Evolutionary conservation across 495 filamentous ascomycete species (phyloP).

Genomic region (Pseudoneurospora amorphoporcata): DNA sequence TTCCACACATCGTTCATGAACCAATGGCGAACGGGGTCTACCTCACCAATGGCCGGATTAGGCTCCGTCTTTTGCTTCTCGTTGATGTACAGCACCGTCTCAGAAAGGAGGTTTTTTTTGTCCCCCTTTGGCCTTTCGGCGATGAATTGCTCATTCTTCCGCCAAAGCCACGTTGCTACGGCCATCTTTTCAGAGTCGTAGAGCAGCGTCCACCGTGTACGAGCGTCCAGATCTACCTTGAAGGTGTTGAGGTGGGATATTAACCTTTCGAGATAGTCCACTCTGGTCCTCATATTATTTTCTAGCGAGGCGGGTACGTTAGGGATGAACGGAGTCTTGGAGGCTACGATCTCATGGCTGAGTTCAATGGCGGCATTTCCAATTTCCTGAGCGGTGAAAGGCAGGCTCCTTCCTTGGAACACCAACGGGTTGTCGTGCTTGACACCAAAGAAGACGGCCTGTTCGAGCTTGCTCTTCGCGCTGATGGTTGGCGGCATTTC

Average conservation of each 20-base stretch:
- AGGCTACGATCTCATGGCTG: conserved; percentile 72
- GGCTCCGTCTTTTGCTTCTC: conserved; percentile 58
- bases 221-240: conserved; percentile 43
- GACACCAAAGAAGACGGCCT: conserved; percentile 84
- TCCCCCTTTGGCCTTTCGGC: conserved; percentile 30
- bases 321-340: conserved; percentile 60
- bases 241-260: conserved; percentile 53
- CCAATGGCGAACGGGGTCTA: conserved; percentile 68
- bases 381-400: conserved; percentile 58
- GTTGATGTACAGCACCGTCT: conserved; percentile 59
- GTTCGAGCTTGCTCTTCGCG: conserved; percentile 80
- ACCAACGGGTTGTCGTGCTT: conserved; percentile 71
- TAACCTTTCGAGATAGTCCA: conserved; percentile 60
- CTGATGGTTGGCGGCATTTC: conserved; percentile 48
- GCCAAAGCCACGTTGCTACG: conserved; percentile 76
- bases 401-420: conserved; percentile 52
- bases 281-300: conserved; percentile 61
- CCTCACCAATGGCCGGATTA: conserved; percentile 46
- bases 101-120: conserved; percentile 49
- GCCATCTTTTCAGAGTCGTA: conserved; percentile 84
- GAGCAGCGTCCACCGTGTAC: conserved; percentile 69
- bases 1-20: conserved; percentile 67
- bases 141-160: conserved; percentile 52
- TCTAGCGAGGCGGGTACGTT: conserved; percentile 64
- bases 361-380: conserved; percentile 68